These are phyloP conservation scores for Camelina neglecta DNA, from an alignment of 345 rosid genomes.

Conservation along the genomic window DNA sequence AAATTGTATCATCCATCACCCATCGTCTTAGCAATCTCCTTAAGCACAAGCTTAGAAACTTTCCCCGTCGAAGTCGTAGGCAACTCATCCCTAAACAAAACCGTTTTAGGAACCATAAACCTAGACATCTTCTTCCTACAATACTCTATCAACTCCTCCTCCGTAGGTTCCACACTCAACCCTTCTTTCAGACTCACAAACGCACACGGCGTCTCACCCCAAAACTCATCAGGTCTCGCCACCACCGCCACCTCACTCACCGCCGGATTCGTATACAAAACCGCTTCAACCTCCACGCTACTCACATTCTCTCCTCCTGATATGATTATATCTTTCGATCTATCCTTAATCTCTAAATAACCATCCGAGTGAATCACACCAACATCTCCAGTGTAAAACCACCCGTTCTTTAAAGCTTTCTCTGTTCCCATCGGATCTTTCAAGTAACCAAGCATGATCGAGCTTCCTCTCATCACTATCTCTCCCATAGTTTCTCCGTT, in stretches of 20 bases:
- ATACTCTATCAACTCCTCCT: slow-evolving; percentile 49
- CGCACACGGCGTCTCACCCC: slow-evolving; percentile 96
- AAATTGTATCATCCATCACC: too few relatives aligned
- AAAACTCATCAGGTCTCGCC: slow-evolving; percentile 73
- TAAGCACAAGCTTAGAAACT: too few relatives aligned
- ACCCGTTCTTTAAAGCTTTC: slow-evolving; percentile 58
- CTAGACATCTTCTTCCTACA: slow-evolving; percentile 53
- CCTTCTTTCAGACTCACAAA: slow-evolving; percentile 43
- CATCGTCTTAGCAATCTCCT: too few relatives aligned
- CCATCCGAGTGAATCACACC: slow-evolving; percentile 76
- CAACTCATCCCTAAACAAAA: too few relatives aligned
- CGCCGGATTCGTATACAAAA: slow-evolving; percentile 66
- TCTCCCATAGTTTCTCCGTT: slow-evolving; percentile 72
- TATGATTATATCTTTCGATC: slow-evolving; percentile 78
- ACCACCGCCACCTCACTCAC: slow-evolving; percentile 83
- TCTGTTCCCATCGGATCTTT: slow-evolving; percentile 64
- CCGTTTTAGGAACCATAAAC: too few relatives aligned
- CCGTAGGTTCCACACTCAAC: slow-evolving; percentile 50
- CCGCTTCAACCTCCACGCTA: slow-evolving; percentile 75
- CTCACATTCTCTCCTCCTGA: slow-evolving; percentile 93
- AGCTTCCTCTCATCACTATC: slow-evolving; percentile 67
- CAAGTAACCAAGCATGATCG: slow-evolving; percentile 76
- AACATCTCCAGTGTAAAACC: slow-evolving; percentile 75
- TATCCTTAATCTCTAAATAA: slow-evolving; percentile 70
- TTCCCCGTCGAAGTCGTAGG: too few relatives aligned